Base-by-base conservation (phyloP, 352 stramenopile genomes). In the Phytophthora hybrid region DNA sequence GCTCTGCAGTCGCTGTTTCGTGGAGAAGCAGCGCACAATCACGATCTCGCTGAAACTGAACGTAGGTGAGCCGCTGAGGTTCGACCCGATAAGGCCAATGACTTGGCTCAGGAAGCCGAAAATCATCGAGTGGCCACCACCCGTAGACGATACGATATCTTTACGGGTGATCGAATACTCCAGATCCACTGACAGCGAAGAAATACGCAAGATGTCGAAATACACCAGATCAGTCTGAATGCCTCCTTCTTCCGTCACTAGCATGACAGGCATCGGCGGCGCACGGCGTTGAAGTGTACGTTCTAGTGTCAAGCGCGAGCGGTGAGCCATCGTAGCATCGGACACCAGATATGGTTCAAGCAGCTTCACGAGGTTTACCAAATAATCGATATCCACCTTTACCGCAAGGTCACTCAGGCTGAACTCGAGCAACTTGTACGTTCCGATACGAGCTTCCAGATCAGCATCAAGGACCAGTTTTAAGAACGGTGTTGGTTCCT, bases 21-120 rank as follows among this genome's bases (percentile, higher is more conserved):
- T 97, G 13, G 88, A 90, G 52, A 97, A 95, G 60, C 90, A 97
- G 3, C 89, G 87, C 49, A 84, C 75, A 57, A 95, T 95, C 41
- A 95, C 82, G 67, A 97, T 95, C 63, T 93, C 83, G 64, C 82
- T 95, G 66, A 97, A 97, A 62, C 78, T 92, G 23, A 97, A 90
- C 7, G 86, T 91, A 13, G 90, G 88, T 21, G 90, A 95, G 1
- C 90, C 90, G 63, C 87, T 93, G 66, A 97, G 68, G 59, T 97
- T 95, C 9, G 90, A 97, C 21, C 90, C 90, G 39, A 97, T 84
- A 19, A 97, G 67, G 2, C 88, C 90, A 64, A 97, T 85, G 5
- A 97, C 73, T 61, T 97, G 90, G 32, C 84, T 93, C 18, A 97
- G 65, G 46, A 93, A 82, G 23, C 89, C 89, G 29, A 95, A 90